Evolutionary conservation across 768 basidiomycete genomes (phyloP).

Genomic region (Boletus pseudopeckii): DNA sequence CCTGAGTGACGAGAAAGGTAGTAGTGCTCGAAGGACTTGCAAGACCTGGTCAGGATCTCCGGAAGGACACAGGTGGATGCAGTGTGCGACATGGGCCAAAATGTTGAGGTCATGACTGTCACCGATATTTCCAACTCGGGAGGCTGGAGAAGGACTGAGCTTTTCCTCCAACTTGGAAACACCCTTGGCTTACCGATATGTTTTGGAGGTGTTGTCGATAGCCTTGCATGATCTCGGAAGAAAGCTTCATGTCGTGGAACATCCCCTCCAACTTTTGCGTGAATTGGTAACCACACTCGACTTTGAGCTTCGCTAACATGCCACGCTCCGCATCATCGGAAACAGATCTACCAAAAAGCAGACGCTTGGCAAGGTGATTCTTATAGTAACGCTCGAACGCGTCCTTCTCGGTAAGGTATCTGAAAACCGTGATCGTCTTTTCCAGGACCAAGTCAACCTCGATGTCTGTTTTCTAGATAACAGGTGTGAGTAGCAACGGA

Average conservation of each 20-base stretch:
- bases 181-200: constrained; percentile 48
- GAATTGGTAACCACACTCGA: constrained; percentile 95
- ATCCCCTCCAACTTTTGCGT: constrained; percentile 98
- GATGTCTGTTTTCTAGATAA: constrained; percentile 80
- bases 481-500: background rate
- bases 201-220: constrained; percentile 63
- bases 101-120: constrained; percentile 93
- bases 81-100: constrained; percentile 85
- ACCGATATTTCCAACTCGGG: constrained; percentile 80
- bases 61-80: constrained; percentile 67
- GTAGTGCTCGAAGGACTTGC: constrained; percentile 81
- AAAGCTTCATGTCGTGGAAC: constrained; percentile 96
- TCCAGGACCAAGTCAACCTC: constrained; percentile 90
- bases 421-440: constrained; percentile 94
- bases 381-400: constrained; percentile 99
- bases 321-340: constrained; percentile 97
- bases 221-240: constrained; percentile 72
- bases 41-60: constrained; percentile 54
- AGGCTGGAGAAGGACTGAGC: constrained; percentile 43
- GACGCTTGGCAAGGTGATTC: constrained; percentile 87
- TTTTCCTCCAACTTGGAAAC: background rate
- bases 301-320: constrained; percentile 95
- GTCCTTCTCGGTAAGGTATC: constrained; percentile 93
- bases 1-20: constrained; percentile 90
- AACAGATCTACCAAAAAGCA: constrained; percentile 81